Evolutionary conservation across 2,329 filamentous ascomycete species (phyloP), one percentile per base, ranked within the genome.

Genomic region (Fusarium clavum): DNA sequence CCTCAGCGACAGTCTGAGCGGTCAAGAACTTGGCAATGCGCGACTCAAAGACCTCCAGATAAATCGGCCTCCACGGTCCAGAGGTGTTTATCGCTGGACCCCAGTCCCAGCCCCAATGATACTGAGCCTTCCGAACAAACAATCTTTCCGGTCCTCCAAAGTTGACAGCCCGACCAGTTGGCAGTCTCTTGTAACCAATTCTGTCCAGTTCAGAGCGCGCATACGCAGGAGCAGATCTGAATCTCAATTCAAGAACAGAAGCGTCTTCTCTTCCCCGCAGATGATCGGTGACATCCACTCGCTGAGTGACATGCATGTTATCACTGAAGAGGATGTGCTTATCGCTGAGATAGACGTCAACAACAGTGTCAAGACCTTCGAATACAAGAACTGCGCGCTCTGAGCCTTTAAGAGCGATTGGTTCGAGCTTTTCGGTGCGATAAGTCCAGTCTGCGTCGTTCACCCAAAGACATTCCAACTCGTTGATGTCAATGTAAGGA

Each of bases 51-150:
- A 25, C 20, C 10, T 64, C 51, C 1, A 64, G 3, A n/a, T 58
- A 41, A 0, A 64, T 49, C 0, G 61, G 51, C 2, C 58, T 64
- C 61, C 61, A 64, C 0, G 61, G 61, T 2, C 61, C 61, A 2
- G 59, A 41, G 1, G 61, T 64, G 14, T 64, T 64, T 1, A 64
- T 7, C 0, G 59, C 30, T 0, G 59, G 61, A 8, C 61, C 61
- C 61, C 59, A 64, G n/a, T 64, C 61, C 61, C 61, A 64, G 1
- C 61, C 61, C 61, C 61, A 64, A 8, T 64, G 61, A 9, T 64
- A 64, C 1, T 64, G 61, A 9, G 61, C 38, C 2, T 64, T 64
- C 1, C 61, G 18, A 0, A 64, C 44, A 0, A 64, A 64, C 0
- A 64, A 34, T 0, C 61, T 32, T 25, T 64, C 61, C 0, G 61